Conservation (phyloP, 352 stramenopile genomes). For the Thalassiosira hispida region DNA sequence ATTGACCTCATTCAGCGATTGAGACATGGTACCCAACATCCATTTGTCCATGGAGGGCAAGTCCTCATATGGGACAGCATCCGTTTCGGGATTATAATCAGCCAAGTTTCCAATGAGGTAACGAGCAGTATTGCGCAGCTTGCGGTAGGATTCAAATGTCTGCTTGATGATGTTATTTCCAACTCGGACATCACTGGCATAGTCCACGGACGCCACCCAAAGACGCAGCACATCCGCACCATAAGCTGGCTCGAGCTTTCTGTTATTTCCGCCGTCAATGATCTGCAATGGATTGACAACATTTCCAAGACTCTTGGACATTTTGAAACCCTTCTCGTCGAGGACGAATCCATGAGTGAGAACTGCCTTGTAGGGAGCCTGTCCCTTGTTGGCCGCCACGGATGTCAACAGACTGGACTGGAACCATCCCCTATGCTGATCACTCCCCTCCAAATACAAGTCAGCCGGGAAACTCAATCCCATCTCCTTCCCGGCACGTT, state of each 20-base stretch:
- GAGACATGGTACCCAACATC: constrained; percentile 92
- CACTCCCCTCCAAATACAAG: constrained; percentile 96
- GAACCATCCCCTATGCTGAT: constrained; percentile 99
- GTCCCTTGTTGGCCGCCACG: constrained; percentile 87
- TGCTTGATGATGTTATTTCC: constrained; percentile 92
- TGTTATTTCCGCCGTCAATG: constrained; percentile 92
- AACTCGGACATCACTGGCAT: constrained; percentile 94
- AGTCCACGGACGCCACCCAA: constrained; percentile 98
- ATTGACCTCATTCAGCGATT: constrained; percentile 88
- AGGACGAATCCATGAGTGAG: constrained; percentile 98
- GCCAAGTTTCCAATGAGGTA: constrained; percentile 96
- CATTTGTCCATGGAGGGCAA: constrained; percentile 94
- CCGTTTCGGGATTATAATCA: constrained; percentile 89
- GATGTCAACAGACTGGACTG: constrained; percentile 96
- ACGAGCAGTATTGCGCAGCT: constrained; percentile 95
- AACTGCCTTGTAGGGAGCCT: constrained; percentile 94
- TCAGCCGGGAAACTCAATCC: constrained; percentile 89
- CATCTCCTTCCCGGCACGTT: constrained; percentile 69
- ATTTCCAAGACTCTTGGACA: constrained; percentile 99
- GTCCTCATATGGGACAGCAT: constrained; percentile 88
- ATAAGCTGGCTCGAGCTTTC: constrained; percentile 90
- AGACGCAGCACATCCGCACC: constrained; percentile 96
- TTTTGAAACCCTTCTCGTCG: constrained; percentile 98
- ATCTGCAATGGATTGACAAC: constrained; percentile 93
- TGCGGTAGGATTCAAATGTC: constrained; percentile 88